Evolutionary conservation across 495 filamentous ascomycete genomes (phyloP).

Genomic region (Zalerion maritima): DNA sequence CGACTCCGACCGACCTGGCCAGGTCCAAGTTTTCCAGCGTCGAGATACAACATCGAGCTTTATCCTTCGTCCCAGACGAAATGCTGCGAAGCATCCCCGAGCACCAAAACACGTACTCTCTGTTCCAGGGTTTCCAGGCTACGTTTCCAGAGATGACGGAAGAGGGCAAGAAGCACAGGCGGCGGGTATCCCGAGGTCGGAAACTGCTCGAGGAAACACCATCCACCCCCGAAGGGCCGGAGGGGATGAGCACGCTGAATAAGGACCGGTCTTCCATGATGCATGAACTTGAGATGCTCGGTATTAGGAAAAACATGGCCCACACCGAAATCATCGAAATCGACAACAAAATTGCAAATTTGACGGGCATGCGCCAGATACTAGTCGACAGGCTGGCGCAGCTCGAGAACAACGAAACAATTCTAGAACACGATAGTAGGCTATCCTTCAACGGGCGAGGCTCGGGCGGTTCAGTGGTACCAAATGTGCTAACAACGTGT

Average conservation of each 20-base stretch:
- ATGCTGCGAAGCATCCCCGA: constrained; percentile 79
- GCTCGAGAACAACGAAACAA: constrained; percentile 85
- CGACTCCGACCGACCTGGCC: constrained; percentile 80
- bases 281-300: constrained; percentile 79
- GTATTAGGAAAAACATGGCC: constrained; percentile 93
- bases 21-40: constrained; percentile 79
- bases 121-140: constrained; percentile 95
- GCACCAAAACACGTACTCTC: constrained; percentile 66
- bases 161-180: constrained; percentile 53
- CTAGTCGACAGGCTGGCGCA: constrained; percentile 76
- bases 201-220: constrained; percentile 54
- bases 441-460: constrained; percentile 6
- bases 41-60: constrained; percentile 89
- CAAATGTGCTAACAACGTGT: constrained; percentile 13
- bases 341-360: constrained; percentile 88
- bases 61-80: constrained; percentile 81
- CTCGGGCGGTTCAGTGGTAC: too few relatives aligned
- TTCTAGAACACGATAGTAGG: constrained; percentile 75
- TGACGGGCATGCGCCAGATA: constrained; percentile 86
- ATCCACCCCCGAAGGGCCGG: constrained; percentile 36
- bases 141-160: constrained; percentile 62
- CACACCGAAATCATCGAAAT: constrained; percentile 92
- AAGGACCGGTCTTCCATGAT: constrained; percentile 62
- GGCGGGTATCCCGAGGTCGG: constrained; percentile 53
- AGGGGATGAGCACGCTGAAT: constrained; percentile 52